A percentile compares a stretch with the other conserved stretches of the same genome.
Conservation (phyloP, 148 eudicot genomes). For the Arctostaphylos glauca region DNA sequence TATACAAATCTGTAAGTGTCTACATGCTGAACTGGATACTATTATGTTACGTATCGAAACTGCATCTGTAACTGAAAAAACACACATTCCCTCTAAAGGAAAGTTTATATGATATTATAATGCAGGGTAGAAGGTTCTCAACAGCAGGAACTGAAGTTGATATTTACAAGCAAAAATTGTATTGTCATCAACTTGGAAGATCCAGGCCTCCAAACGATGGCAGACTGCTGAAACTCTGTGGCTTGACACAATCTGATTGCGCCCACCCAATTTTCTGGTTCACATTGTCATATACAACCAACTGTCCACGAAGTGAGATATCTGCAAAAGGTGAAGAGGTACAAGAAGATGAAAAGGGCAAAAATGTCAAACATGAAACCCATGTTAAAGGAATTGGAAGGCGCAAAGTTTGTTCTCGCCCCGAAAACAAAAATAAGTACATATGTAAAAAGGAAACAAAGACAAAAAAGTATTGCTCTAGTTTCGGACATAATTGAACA, state of each 20-base stretch:
- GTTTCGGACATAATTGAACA: not conserved
- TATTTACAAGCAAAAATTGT: not conserved
- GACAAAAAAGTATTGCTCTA: not conserved
- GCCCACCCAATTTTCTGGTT: conserved; percentile 55
- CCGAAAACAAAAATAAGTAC: not conserved
- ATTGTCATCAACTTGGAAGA: conserved; percentile 17
- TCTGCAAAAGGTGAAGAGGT: conserved; percentile 32
- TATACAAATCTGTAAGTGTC: not conserved
- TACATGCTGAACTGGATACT: not conserved
- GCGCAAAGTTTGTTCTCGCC: not conserved
- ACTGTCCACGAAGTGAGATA: conserved; percentile 51
- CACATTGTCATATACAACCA: conserved; percentile 57
- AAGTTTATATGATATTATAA: not conserved
- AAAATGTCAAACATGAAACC: not conserved
- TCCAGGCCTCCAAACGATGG: conserved; percentile 20
- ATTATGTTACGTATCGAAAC: not conserved
- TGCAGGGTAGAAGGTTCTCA: not conserved
- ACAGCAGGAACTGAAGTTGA: not conserved
- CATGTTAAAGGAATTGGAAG: not conserved
- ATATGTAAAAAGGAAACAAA: not conserved
- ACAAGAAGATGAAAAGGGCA: not conserved
- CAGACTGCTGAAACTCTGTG: conserved; percentile 23
- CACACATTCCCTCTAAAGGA: not conserved
- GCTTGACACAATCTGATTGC: conserved; percentile 45
- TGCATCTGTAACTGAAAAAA: not conserved